These are phyloP conservation scores for Dothideomycetes sp. DNA, from an alignment of 2,329 filamentous ascomycete genomes.

Conservation along the genomic window DNA sequence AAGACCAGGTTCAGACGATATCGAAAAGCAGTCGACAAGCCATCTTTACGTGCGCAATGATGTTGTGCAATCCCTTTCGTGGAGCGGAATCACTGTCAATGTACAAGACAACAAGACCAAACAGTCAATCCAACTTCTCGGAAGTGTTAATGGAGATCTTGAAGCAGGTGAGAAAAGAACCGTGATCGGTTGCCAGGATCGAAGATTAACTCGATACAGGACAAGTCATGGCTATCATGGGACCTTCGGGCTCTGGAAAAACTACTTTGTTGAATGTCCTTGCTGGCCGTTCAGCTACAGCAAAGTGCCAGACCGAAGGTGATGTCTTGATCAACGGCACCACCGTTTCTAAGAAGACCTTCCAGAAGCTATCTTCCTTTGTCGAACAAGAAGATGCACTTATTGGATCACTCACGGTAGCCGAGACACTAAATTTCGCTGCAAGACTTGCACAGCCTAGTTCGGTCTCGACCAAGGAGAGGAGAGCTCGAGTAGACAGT, in stretches of 20 bases:
- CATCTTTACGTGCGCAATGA: conserved; percentile 47
- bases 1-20: conserved; percentile 4
- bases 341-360: conserved; percentile 37
- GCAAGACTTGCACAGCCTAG: conserved; percentile 51
- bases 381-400: conserved; percentile 81
- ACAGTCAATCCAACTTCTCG: conserved; percentile 49
- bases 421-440: conserved; percentile 68
- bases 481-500: conserved; percentile 49
- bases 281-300: conserved; percentile 48
- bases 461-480: conserved; percentile 45
- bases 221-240: conserved; percentile 69
- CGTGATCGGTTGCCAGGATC: background rate
- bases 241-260: conserved; percentile 60
- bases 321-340: conserved; percentile 53
- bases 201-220: conserved; percentile 37
- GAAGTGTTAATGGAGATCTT: conserved; percentile 49
- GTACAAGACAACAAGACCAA: conserved; percentile 60
- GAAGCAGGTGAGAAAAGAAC: conserved; percentile 1
- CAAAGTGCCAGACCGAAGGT: conserved; percentile 42
- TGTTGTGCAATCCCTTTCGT: conserved; percentile 51
- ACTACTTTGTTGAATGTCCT: conserved; percentile 74
- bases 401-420: conserved; percentile 66
- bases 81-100: conserved; percentile 55
- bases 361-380: conserved; percentile 51
- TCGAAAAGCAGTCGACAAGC: conserved; percentile 2